Evolutionary conservation across 2,329 filamentous ascomycete species (phyloP).

Genomic region (Botrytis medusae): DNA sequence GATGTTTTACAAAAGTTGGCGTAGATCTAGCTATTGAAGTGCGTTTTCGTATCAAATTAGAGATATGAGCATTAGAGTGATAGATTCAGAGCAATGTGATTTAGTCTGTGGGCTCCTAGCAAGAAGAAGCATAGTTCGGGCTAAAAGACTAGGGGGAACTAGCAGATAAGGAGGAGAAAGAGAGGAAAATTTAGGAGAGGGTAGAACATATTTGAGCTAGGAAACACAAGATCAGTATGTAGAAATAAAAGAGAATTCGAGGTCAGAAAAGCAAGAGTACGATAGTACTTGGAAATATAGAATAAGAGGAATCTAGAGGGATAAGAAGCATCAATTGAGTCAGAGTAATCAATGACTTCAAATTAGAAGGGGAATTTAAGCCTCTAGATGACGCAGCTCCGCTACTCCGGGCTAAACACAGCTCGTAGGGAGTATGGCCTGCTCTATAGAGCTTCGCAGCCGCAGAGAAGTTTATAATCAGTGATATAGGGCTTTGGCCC

Average conservation of each 20-base stretch:
- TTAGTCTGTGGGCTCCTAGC: not conserved
- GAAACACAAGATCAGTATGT: not conserved
- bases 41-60: not conserved
- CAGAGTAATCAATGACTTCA: not conserved
- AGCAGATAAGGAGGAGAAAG: not conserved
- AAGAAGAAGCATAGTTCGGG: not conserved
- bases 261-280: not conserved
- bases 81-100: not conserved
- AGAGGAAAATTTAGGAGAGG: too few species aligned
- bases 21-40: too few species aligned
- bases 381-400: not conserved
- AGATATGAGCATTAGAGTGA: accelerated
- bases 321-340: not conserved
- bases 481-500: not conserved
- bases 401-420: not conserved
- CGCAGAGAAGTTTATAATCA: not conserved
- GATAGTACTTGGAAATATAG: not conserved
- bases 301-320: not conserved
- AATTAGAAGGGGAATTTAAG: not conserved
- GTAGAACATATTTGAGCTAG: too few species aligned
- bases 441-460: not conserved
- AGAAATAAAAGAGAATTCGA: not conserved
- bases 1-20: not conserved
- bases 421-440: not conserved
- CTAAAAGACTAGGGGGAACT: not conserved